phyloP scores from a whole-genome alignment of 208 protist genomes.

The Baffinella frigidus region DNA sequence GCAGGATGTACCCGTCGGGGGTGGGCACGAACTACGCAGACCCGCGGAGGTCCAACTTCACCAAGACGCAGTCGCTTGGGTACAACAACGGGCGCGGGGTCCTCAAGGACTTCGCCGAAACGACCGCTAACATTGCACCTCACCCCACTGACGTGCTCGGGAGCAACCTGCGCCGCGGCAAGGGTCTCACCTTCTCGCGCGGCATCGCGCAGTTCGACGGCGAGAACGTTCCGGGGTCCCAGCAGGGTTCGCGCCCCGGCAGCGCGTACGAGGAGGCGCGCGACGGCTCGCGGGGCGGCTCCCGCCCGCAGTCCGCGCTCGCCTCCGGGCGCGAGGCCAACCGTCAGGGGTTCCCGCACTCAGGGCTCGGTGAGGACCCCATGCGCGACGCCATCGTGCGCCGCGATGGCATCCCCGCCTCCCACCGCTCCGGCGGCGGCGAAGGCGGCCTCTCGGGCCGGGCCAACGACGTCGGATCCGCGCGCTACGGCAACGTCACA shows the following conservation, averaged over 20 bases:
- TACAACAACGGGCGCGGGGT: not conserved
- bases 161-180: not conserved
- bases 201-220: conserved; percentile 9
- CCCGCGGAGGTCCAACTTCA: conserved; percentile 5
- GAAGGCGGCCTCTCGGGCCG: too few species aligned
- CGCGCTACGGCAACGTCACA: too few species aligned
- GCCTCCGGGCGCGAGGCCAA: too few species aligned
- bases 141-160: not conserved
- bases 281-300: too few species aligned
- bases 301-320: too few species aligned
- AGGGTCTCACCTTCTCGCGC: conserved; percentile 12
- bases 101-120: conserved; percentile 19
- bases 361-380: too few species aligned
- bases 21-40: not conserved
- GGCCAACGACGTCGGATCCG: too few species aligned
- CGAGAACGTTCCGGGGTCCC: not conserved
- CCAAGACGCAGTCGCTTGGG: conserved; percentile 1
- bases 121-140: conserved; percentile 3
- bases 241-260: not conserved
- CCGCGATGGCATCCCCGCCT: too few species aligned
- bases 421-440: too few species aligned
- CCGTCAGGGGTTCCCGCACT: too few species aligned
- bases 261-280: too few species aligned
- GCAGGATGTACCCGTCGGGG: not conserved
- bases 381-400: too few species aligned